Evolutionary conservation across 352 stramenopile species (phyloP), one percentile per base, ranked within the genome.

Genomic region (Globisporangium paroecandrum): DNA sequence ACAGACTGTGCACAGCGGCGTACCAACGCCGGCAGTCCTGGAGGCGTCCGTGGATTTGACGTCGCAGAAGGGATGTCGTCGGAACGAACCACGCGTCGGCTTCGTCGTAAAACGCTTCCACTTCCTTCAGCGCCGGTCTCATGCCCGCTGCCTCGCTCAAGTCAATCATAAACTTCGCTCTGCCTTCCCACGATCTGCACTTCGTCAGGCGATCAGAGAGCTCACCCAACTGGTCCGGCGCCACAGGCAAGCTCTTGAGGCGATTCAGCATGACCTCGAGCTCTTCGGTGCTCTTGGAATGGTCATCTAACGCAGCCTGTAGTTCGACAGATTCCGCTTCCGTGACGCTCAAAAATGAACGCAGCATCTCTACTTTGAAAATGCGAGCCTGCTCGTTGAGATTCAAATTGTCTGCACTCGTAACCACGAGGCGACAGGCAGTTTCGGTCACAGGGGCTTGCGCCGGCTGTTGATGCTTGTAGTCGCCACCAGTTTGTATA

Each of bases 1-100:
- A 94, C 20, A 94, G 55, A 3, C 70, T 67, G 34, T 82, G 72
- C 18, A 89, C 77, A 15, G 78, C 67, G 2, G 78, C 58, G 25
- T 81, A 78, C 87, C 87, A 95, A 0, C 85, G 82, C 6, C 74
- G 81, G 25, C 82, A 91, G 64, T 93, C 84, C 47, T 95, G 82
- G 4, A 91, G 59, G 3, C 85, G 76, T 1, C 71, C 70, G 57
- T 89, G 78, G 32, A 95, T 47, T 69, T 94, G 82, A 5, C 85
- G 79, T 27, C 80, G 72, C 38, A 93, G 43, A 12, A 92, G 65
- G 8, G 84, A 94, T 5, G 83, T 85, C 18, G 71, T 73, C 0
- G 85, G 81, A 12, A 95, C 82, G 46, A 85, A 89, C 54, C 78
- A 74, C 10, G 41, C 69, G 32, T 93, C 85, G 1, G 82, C 85